Evolutionary conservation across 306 rosid genomes (phyloP), one percentile per base, ranked within the genome.

Genomic region (Begonia loranthoides): DNA sequence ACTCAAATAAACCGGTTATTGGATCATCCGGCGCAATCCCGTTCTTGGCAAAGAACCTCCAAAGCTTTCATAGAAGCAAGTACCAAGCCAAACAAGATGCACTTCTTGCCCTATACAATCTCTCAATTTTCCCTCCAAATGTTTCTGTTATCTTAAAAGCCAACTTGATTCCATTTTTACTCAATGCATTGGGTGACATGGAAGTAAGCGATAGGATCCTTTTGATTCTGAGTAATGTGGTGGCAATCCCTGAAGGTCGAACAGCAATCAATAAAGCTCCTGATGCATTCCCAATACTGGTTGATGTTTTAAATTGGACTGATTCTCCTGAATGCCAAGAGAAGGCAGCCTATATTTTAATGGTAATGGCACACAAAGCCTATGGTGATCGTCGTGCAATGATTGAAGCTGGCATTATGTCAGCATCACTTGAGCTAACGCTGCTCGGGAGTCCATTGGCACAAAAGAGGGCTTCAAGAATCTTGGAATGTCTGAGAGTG

Each of bases 1-100:
- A 92, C 65, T 70, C 75, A 3, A 92, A 92, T 54, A 92, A 92
- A 79, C 80, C 83, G 9, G 64, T 92, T 24, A 83, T 92, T 48
- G 99, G 99, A 51, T 83, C 96, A 36, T 92, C 99, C 0, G 96
- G 96, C 50, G 96, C 99, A 49, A 71, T 92, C 54, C 93, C 84
- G 9, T 83, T 92, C 70, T 68, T 92, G 40, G 83, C 80, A 24
- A 73, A 74, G 56, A 76, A 66, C 41, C 81, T 92, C 16, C 38
- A 73, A 58, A 63, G 72, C 57, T 67, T 52, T 21, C 70, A 67
- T 14, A 51, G 53, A 34, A 63, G 61, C 14, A 54, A 78, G 68
- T 51, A 63, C 34, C 99, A 86, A 60, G 80, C 87, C 41, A 80
- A 75, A 68, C 94, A 80, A 71, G 99, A 92, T 51, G 87, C 96